phyloP scores from a whole-genome alignment of 2,329 filamentous ascomycete species.

The Colletotrichum higginsianum region DNA sequence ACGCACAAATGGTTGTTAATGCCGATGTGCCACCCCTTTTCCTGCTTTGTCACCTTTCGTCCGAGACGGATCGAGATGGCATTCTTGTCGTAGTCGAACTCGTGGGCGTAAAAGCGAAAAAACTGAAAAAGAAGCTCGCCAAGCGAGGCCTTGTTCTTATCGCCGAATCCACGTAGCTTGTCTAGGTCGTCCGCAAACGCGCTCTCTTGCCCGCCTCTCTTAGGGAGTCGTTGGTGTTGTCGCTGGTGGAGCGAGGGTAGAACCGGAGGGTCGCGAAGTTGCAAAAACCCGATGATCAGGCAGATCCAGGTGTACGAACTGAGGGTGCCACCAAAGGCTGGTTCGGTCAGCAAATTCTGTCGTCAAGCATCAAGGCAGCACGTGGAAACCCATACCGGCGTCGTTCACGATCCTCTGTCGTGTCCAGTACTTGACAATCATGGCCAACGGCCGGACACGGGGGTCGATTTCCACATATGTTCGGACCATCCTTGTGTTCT shows the following conservation, averaged over 20 bases:
- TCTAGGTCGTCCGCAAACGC: slow-evolving; percentile 91
- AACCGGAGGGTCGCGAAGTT: slow-evolving; percentile 87
- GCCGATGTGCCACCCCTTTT: slow-evolving; percentile 89
- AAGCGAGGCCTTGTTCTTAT: slow-evolving; percentile 84
- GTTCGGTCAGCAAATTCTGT: slow-evolving; percentile 40
- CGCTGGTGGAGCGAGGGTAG: slow-evolving; percentile 88
- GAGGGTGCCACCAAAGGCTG: slow-evolving; percentile 92
- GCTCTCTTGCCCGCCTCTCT: slow-evolving; percentile 75
- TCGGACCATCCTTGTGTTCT: slow-evolving; percentile 98
- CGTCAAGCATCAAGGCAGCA: background rate
- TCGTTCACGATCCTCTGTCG: slow-evolving; percentile 94
- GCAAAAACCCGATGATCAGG: slow-evolving; percentile 95
- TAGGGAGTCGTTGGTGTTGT: slow-evolving; percentile 70
- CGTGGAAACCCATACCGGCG: slow-evolving; percentile 78
- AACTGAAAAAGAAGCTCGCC: slow-evolving; percentile 95
- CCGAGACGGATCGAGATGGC: slow-evolving; percentile 90
- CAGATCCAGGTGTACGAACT: slow-evolving; percentile 99
- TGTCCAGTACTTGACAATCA: slow-evolving; percentile 99
- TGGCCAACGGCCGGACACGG: slow-evolving; percentile 90
- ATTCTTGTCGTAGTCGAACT: slow-evolving; percentile 88
- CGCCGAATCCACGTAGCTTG: slow-evolving; percentile 80
- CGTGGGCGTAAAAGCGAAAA: slow-evolving; percentile 94
- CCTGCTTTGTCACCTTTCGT: slow-evolving; percentile 81
- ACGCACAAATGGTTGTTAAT: slow-evolving; percentile 91
- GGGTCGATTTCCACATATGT: slow-evolving; percentile 96